Conservation (phyloP, 805 yeast species). For the Sugiyamaella lignohabitans region DNA sequence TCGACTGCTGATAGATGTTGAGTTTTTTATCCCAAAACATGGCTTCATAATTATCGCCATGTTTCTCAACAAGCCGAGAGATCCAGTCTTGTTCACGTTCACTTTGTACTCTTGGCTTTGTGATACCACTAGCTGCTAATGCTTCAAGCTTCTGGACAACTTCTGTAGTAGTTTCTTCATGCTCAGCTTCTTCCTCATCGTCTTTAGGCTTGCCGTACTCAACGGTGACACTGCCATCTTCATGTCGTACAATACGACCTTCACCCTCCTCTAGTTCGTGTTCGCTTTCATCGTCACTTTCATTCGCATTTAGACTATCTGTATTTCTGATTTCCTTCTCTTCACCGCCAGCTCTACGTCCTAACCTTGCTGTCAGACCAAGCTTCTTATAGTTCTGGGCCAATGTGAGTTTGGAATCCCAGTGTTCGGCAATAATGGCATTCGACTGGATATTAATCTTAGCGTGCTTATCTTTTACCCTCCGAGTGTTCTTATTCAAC, state of each 20-base stretch:
- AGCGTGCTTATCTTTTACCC: conserved; percentile 62
- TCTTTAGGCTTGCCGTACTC: conserved; percentile 55
- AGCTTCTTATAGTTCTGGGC: conserved; percentile 79
- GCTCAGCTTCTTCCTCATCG: conserved; percentile 24
- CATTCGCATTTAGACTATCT: conserved; percentile 19
- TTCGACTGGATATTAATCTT: conserved; percentile 60
- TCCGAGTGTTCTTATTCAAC: conserved; percentile 61
- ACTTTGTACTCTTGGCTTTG: conserved; percentile 51
- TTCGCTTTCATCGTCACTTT: conserved; percentile 33
- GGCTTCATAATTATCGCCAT: conserved; percentile 81
- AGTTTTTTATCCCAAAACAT: conserved; percentile 91
- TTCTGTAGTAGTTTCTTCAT: conserved; percentile 24
- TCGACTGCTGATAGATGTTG: conserved; percentile 74
- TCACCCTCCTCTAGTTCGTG: conserved; percentile 33
- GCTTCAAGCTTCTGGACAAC: conserved; percentile 68
- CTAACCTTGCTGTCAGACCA: conserved; percentile 67
- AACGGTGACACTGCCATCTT: conserved; percentile 58
- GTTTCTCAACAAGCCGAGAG: conserved; percentile 53
- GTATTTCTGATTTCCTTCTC: conserved; percentile 44
- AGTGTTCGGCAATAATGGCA: conserved; percentile 78
- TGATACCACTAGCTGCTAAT: conserved; percentile 40
- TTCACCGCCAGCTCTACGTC: conserved; percentile 71
- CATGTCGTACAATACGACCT: conserved; percentile 69
- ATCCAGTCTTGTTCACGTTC: conserved; percentile 76
- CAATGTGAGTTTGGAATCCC: conserved; percentile 80